Evolutionary conservation across 768 basidiomycete genomes (phyloP).

Genomic region (Amanita subjunquillea): DNA sequence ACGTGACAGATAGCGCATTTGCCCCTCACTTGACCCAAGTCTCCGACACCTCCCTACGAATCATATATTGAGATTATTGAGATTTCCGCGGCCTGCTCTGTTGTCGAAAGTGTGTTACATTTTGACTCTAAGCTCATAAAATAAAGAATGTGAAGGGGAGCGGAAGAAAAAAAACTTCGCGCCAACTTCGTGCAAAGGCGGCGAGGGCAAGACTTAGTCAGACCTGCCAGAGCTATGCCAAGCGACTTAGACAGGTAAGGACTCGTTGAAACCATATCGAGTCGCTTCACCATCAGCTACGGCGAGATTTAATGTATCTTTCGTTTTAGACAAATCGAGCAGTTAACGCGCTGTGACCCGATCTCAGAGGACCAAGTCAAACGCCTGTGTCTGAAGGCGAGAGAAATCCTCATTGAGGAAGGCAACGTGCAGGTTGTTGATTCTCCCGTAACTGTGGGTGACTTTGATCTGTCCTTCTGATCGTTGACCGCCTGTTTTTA

Average conservation of each 20-base stretch:
- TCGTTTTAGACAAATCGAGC: conserved; percentile 76
- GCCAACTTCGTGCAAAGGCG: neutral
- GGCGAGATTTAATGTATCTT: neutral
- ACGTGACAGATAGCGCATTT: neutral
- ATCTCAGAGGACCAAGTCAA: conserved; percentile 97
- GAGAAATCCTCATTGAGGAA: conserved; percentile 95
- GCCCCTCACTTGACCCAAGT: neutral
- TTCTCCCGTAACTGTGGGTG: conserved; percentile 84
- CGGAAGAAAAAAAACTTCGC: neutral
- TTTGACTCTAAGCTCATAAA: neutral
- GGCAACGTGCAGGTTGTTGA: conserved; percentile 96
- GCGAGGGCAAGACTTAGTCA: neutral
- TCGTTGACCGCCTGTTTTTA: conserved; percentile 5
- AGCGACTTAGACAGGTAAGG: conserved; percentile 50
- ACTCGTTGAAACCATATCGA: conserved; percentile 1
- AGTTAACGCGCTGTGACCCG: conserved; percentile 86
- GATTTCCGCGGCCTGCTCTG: neutral
- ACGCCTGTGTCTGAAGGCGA: conserved; percentile 87
- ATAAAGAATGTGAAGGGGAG: neutral
- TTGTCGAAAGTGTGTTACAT: neutral
- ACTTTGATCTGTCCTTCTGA: conserved; percentile 12
- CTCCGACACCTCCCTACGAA: neutral
- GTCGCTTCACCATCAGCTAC: neutral
- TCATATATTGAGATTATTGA: neutral
- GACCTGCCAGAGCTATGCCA: conserved; percentile 23